Base-by-base conservation (phyloP, 768 basidiomycete species). In the Lactarius akahatsu region DNA sequence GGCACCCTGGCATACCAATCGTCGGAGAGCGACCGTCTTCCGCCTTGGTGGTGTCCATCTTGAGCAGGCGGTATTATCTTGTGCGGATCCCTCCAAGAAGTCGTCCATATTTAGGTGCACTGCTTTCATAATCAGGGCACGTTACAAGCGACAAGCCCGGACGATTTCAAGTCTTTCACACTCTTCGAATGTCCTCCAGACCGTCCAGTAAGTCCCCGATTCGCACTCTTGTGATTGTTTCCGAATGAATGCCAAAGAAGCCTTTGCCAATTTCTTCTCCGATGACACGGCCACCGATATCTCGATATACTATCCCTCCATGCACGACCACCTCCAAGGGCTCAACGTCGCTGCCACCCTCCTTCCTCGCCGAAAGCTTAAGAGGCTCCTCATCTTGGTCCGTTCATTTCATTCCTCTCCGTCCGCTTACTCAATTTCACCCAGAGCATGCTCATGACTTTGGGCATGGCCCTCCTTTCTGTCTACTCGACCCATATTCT, bases 371-470 rank as follows among this genome's bases (percentile, higher is more conserved):
- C 66, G 62, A 20, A 63, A 59, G 62, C 62, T 67, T 26, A 67
- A 58, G 59, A 45, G 55, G 52, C 66, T 67, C 30, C 66, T 67
- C 5, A 8, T 67, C 23, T 11, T 60, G 41, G 66, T 67, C 45
- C 23, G 62, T 67, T 32, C 66, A 32, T 60, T 50, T 34, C 57
- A 34, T n/a, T 16, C 18, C 26, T 15, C 16, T 3, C 18, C 23
- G 1, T 3, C 0, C 28, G 36, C 66, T 62, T 30, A 59, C 26
- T 18, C 18, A 56, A 63, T 59, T 43, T 64, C 28, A 9, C 26
- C 45, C 26, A 67, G 66, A 63, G 66, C 34, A 67, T 67, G 66
- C 8, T 36, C 20, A 67, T 67, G 66, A 67, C 66, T 41, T 50
- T 67, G 11, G 23, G 52, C 62, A 67, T 67, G 66, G 66, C 66